Conservation (phyloP, 139 green algal genomes). For the Chlorella vulgaris region DNA sequence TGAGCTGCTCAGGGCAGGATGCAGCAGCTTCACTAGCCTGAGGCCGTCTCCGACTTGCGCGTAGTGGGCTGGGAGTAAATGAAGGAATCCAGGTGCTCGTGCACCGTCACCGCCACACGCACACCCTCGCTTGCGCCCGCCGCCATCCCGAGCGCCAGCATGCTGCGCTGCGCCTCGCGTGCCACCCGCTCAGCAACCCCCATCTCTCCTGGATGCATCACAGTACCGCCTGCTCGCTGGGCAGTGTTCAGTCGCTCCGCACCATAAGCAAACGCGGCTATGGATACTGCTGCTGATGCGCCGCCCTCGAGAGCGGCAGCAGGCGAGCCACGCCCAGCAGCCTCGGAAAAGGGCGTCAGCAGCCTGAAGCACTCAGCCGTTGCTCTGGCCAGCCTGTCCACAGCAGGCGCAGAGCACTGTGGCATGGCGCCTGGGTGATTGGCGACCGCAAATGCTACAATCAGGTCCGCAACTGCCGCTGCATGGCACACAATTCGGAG, state of each 20-base stretch:
- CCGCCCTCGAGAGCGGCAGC: neutral
- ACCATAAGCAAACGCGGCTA: neutral
- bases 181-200: slow-evolving; percentile 24
- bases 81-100: slow-evolving; percentile 16
- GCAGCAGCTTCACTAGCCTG: neutral
- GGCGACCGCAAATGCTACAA: slow-evolving; percentile 12
- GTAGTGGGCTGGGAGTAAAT: slow-evolving; percentile 28
- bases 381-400: neutral
- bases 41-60: neutral
- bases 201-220: slow-evolving; percentile 23
- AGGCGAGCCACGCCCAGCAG: slow-evolving; percentile 12
- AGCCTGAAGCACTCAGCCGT: neutral
- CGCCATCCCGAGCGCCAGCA: slow-evolving; percentile 7
- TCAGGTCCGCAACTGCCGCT: slow-evolving; percentile 8
- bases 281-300: neutral
- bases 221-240: neutral
- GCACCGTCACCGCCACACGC: slow-evolving; percentile 11
- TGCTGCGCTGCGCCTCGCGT: slow-evolving; percentile 1
- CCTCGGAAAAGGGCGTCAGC: slow-evolving; percentile 6
- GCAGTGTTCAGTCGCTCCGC: neutral
- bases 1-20: too few species aligned
- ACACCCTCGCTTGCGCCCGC: neutral
- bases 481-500: too few species aligned
- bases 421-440: neutral
- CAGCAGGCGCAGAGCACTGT: neutral